phyloP scores from a whole-genome alignment of 106 monocot genomes.

The Dendrobium huoshanense region DNA sequence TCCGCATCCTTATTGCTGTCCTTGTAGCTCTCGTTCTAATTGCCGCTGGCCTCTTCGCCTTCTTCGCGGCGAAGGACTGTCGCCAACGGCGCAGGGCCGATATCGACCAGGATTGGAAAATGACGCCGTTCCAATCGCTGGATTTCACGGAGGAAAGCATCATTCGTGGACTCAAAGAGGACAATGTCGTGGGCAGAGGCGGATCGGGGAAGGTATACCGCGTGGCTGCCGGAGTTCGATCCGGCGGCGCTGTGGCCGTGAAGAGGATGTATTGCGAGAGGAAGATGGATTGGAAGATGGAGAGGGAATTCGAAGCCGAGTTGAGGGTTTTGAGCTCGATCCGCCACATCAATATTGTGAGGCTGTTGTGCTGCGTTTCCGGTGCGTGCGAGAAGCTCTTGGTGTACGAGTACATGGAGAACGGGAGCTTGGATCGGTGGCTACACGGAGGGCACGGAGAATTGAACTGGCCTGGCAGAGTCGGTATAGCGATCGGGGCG shows the following conservation, averaged over 20 bases:
- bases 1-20: conserved; percentile 25
- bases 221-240: conserved; percentile 10
- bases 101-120: conserved; percentile 36
- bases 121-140: conserved; percentile 59
- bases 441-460: conserved; percentile 28
- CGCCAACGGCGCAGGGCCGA: conserved; percentile 10
- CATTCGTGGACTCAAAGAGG: conserved; percentile 34
- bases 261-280: conserved; percentile 18
- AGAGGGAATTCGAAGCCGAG: conserved; percentile 51
- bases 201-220: conserved; percentile 64
- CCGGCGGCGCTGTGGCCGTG: conserved; percentile 28
- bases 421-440: conserved; percentile 53
- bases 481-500: conserved; percentile 62
- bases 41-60: background rate
- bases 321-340: conserved; percentile 38
- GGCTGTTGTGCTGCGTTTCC: conserved; percentile 40
- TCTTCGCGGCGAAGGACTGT: conserved; percentile 19
- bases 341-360: conserved; percentile 50
- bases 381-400: conserved; percentile 27
- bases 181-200: conserved; percentile 61
- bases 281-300: conserved; percentile 19
- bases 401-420: conserved; percentile 61
- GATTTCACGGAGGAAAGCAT: conserved; percentile 49
- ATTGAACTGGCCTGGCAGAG: conserved; percentile 76
- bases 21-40: conserved; percentile 29